Percentiles rank a stretch among this genome's conserved stretches.
These are phyloP conservation scores for Rossbeevera mucosa DNA, from an alignment of 768 basidiomycete species.

Conservation along the genomic window DNA sequence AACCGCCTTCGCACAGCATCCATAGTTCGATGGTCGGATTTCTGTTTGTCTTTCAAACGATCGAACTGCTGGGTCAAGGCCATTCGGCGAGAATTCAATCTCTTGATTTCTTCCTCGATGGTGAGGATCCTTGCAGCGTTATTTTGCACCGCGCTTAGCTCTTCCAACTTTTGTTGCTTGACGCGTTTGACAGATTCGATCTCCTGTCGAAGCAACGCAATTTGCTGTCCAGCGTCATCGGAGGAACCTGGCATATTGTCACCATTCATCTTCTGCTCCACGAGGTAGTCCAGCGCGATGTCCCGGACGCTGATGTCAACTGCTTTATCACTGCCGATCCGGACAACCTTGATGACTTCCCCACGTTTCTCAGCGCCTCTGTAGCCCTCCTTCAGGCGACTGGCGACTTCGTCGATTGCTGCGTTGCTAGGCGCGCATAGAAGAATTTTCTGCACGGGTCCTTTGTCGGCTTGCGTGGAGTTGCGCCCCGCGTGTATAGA, in stretches of 20 bases:
- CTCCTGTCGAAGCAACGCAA: constrained; percentile 57
- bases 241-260: constrained; percentile 35
- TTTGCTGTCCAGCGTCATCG: constrained; percentile 54
- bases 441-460: constrained; percentile 64
- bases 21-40: constrained; percentile 72
- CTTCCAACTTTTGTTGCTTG: constrained; percentile 55
- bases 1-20: constrained; percentile 76
- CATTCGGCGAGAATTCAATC: constrained; percentile 61
- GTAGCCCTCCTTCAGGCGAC: constrained; percentile 78
- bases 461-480: constrained; percentile 37
- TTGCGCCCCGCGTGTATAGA: constrained; percentile 46
- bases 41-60: constrained; percentile 74
- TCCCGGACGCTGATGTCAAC: constrained; percentile 80
- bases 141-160: constrained; percentile 53
- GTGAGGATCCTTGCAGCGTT: constrained; percentile 48
- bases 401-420: constrained; percentile 93
- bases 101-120: constrained; percentile 69
- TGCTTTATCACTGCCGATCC: constrained; percentile 74
- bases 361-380: constrained; percentile 50
- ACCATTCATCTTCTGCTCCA: constrained; percentile 66
- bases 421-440: constrained; percentile 98
- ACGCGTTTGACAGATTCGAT: constrained; percentile 63
- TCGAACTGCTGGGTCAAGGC: constrained; percentile 67
- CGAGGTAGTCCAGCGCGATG: constrained; percentile 80
- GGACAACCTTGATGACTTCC: constrained; percentile 74